phyloP scores from a whole-genome alignment of 208 protist genomes.

The Trypanosoma brucei region DNA sequence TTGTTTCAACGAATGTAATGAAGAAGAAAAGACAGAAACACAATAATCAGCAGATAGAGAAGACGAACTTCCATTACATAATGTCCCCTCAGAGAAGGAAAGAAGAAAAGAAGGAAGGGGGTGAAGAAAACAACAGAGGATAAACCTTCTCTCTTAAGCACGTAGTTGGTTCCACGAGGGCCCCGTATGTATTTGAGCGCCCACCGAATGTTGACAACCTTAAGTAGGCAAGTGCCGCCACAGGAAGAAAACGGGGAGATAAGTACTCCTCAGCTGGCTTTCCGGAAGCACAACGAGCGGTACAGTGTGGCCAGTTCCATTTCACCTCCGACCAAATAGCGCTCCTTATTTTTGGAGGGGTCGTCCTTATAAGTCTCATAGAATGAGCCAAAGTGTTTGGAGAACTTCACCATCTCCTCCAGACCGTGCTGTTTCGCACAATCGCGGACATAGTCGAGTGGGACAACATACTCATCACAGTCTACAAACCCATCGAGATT shows the following conservation, averaged over 20 bases:
- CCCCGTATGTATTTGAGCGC: too few relatives aligned
- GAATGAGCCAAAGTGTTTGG: conserved; percentile 21
- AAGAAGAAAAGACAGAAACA: conserved; percentile 7
- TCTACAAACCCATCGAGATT: conserved; percentile 84
- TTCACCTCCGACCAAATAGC: conserved; percentile 41
- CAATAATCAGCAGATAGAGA: neutral
- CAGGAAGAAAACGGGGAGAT: neutral
- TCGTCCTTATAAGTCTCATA: conserved; percentile 32
- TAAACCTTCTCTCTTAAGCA: too few relatives aligned
- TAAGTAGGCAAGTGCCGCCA: neutral
- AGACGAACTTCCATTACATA: neutral
- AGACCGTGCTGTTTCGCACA: conserved; percentile 22
- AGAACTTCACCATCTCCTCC: conserved; percentile 22
- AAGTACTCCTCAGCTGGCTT: conserved; percentile 9
- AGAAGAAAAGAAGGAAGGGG: too few relatives aligned
- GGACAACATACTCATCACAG: conserved; percentile 80
- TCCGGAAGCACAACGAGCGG: conserved; percentile 54
- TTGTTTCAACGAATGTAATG: neutral
- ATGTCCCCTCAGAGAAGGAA: too few relatives aligned
- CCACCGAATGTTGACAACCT: neutral
- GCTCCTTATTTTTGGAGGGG: conserved; percentile 50
- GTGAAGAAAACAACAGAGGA: too few relatives aligned
- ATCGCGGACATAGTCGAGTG: conserved; percentile 29
- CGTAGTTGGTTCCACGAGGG: too few relatives aligned
- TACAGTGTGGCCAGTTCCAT: conserved; percentile 68